Conservation (phyloP, 116 monocot genomes). For the Dioscorea cayenensis region DNA sequence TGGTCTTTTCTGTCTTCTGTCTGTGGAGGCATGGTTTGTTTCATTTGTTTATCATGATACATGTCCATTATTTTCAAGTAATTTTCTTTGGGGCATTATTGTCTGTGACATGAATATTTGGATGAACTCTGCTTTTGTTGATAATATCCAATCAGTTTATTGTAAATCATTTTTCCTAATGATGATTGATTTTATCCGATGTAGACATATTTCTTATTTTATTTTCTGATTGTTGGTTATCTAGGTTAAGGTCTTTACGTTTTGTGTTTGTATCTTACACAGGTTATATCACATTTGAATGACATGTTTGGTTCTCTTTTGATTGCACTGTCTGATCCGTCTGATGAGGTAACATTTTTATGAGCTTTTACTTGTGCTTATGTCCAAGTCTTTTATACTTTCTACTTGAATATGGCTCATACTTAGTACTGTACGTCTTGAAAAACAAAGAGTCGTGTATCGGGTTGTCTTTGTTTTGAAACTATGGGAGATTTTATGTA, state of each 20-base stretch:
- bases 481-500: no score
- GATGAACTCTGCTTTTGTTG: not conserved
- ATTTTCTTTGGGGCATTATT: not conserved
- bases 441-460: no score
- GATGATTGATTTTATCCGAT: not conserved
- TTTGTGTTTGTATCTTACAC: slow-evolving; percentile 2
- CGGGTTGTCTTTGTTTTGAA: no score
- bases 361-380: not conserved
- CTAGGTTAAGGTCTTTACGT: not conserved
- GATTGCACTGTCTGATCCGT: slow-evolving; percentile 85
- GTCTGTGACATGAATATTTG: not conserved
- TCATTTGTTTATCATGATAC: not conserved
- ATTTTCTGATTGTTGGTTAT: not conserved
- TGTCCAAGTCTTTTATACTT: not conserved
- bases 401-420: no score
- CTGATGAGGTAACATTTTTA: slow-evolving; percentile 63
- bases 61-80: not conserved
- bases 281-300: slow-evolving; percentile 69
- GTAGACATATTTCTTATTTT: not conserved
- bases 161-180: not conserved
- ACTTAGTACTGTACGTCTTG: no score
- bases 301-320: slow-evolving; percentile 80
- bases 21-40: not conserved
- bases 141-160: not conserved
- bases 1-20: no score